Conservation (phyloP, 305 asterid species). For the Solanum hybrid region DNA sequence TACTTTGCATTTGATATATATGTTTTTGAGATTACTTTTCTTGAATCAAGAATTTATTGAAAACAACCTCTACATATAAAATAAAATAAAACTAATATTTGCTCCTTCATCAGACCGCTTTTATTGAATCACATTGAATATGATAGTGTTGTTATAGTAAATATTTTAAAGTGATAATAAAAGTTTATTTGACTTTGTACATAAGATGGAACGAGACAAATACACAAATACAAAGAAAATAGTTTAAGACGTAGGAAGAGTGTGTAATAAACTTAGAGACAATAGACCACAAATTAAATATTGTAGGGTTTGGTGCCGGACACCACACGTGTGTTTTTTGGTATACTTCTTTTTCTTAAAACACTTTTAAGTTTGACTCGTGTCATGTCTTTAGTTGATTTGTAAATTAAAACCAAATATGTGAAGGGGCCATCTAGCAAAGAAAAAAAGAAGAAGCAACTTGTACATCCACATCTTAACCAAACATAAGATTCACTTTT, state of each 20-base stretch:
- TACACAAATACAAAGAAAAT: background rate
- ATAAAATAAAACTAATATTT: background rate
- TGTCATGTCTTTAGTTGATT: slow-evolving; percentile 20
- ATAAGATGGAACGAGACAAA: background rate
- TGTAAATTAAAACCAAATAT: slow-evolving; percentile 3
- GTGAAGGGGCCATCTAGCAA: slow-evolving; percentile 12
- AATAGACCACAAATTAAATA: background rate
- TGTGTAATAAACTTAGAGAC: background rate
- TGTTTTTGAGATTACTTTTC: background rate
- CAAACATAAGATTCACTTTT: slow-evolving; percentile 18
- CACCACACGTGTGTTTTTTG: slow-evolving; percentile 37
- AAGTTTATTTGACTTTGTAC: background rate
- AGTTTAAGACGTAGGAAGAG: background rate
- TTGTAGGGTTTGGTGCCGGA: slow-evolving; percentile 21
- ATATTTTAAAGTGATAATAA: background rate
- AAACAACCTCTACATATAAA: background rate
- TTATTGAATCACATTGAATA: background rate
- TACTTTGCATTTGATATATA: background rate
- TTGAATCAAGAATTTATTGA: background rate
- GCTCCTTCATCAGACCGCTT: background rate
- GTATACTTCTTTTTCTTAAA: background rate
- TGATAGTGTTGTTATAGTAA: background rate
- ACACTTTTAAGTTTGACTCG: slow-evolving; percentile 12
- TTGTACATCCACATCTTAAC: slow-evolving; percentile 20
- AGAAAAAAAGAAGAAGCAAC: background rate